These are phyloP conservation scores for Bretschneidera sinensis DNA, from an alignment of 345 rosid genomes.

Conservation along the genomic window DNA sequence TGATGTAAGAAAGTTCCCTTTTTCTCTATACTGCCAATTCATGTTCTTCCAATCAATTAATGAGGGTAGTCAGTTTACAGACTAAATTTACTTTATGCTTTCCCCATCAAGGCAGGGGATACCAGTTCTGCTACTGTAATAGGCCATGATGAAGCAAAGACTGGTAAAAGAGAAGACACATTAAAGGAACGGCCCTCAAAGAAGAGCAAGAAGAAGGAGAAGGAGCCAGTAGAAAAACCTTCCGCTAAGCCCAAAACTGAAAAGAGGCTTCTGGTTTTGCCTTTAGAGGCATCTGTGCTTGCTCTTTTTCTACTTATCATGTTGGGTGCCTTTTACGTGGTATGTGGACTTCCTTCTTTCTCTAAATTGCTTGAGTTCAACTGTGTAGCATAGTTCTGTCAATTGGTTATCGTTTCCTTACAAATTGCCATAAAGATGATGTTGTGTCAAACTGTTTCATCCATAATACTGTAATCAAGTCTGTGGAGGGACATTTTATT, in stretches of 20 bases:
- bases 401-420: not conserved
- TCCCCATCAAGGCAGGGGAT: conserved; percentile 62
- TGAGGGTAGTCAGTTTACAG: conserved; percentile 10
- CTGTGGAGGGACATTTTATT: too few relatives aligned
- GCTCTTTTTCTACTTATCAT: conserved; percentile 78
- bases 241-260: conserved; percentile 40
- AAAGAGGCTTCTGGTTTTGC: conserved; percentile 82
- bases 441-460: too few relatives aligned
- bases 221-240: conserved; percentile 50
- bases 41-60: conserved; percentile 11
- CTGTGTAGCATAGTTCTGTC: not conserved
- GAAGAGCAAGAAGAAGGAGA: conserved; percentile 72
- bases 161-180: conserved; percentile 43
- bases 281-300: conserved; percentile 72
- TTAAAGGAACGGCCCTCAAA: conserved; percentile 52
- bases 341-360: conserved; percentile 30
- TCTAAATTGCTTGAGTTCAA: conserved; percentile 3
- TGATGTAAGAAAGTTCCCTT: conserved; percentile 46
- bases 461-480: too few relatives aligned
- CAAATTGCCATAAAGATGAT: too few relatives aligned
- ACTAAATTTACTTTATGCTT: conserved; percentile 25
- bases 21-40: conserved; percentile 11
- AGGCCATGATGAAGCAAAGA: conserved; percentile 39
- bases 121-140: conserved; percentile 29
- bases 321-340: conserved; percentile 98